These are phyloP conservation scores for Vigna radiata DNA, from an alignment of 306 rosid species.

Conservation along the genomic window DNA sequence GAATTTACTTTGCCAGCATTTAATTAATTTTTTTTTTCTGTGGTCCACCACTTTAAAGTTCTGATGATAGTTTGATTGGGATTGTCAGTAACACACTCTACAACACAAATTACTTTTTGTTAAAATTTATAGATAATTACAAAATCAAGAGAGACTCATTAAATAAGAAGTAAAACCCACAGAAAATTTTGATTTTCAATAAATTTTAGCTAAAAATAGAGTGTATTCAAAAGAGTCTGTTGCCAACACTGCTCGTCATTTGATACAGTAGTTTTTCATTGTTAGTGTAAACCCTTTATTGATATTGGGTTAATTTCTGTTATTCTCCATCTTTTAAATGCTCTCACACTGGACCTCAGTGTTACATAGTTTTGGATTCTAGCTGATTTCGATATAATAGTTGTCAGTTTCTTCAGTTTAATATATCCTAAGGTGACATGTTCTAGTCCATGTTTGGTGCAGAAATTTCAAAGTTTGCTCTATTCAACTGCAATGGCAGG, in stretches of 20 bases:
- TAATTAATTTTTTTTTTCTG: not conserved
- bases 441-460: slow-evolving; percentile 50
- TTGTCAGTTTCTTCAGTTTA: slow-evolving; percentile 6
- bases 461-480: slow-evolving; percentile 70
- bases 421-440: slow-evolving; percentile 35
- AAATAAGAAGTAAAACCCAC: too few relatives aligned
- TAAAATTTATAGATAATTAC: too few relatives aligned
- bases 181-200: too few relatives aligned
- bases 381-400: slow-evolving; percentile 24
- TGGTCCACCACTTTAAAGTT: not conserved
- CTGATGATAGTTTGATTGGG: not conserved
- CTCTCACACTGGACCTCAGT: not conserved
- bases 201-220: too few relatives aligned
- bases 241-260: too few relatives aligned
- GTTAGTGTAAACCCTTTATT: not conserved
- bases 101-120: too few relatives aligned
- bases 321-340: slow-evolving; percentile 2
- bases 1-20: not conserved
- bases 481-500: slow-evolving; percentile 74
- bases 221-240: too few relatives aligned
- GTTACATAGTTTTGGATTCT: slow-evolving; percentile 30
- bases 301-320: not conserved
- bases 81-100: too few relatives aligned
- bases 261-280: not conserved
- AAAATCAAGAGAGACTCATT: too few relatives aligned